Conservation (phyloP, 1,284 basidiomycete species). For the Apiotrichum veenhuisii region DNA sequence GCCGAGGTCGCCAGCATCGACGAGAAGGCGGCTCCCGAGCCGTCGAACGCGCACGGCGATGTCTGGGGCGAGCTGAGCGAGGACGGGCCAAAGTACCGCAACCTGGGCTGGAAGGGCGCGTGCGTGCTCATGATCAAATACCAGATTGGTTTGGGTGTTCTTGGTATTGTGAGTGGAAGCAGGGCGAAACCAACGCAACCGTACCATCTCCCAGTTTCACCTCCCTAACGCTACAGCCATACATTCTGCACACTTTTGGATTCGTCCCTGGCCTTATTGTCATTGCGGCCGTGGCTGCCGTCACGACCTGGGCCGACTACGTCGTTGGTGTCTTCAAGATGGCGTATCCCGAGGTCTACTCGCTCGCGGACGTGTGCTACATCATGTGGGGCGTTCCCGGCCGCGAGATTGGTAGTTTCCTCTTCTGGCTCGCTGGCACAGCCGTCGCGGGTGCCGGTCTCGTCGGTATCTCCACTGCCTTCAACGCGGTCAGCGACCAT, state of each 20-base stretch:
- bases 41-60: constrained; percentile 16
- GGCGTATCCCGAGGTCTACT: constrained; percentile 25
- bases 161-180: constrained; percentile 29
- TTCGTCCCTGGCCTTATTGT: constrained; percentile 38
- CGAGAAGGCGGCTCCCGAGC: not conserved
- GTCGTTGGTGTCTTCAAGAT: constrained; percentile 23
- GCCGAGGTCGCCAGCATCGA: not conserved
- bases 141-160: constrained; percentile 40
- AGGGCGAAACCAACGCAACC: too few species aligned
- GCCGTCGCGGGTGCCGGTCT: constrained; percentile 24
- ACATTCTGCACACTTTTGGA: constrained; percentile 31
- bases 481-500: constrained; percentile 35
- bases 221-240: constrained; percentile 10
- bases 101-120: constrained; percentile 25
- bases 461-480: constrained; percentile 25
- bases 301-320: constrained; percentile 33
- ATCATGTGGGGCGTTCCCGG: constrained; percentile 22
- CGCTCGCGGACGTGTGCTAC: constrained; percentile 10
- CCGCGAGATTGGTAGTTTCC: constrained; percentile 26
- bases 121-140: constrained; percentile 33
- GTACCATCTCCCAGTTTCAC: not conserved
- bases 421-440: constrained; percentile 29
- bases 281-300: constrained; percentile 32
- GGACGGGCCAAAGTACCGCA: constrained; percentile 36
- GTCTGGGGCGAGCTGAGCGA: constrained; percentile 37